Evolutionary conservation across 345 rosid genomes (phyloP).

Genomic region (Physaria fendleri): DNA sequence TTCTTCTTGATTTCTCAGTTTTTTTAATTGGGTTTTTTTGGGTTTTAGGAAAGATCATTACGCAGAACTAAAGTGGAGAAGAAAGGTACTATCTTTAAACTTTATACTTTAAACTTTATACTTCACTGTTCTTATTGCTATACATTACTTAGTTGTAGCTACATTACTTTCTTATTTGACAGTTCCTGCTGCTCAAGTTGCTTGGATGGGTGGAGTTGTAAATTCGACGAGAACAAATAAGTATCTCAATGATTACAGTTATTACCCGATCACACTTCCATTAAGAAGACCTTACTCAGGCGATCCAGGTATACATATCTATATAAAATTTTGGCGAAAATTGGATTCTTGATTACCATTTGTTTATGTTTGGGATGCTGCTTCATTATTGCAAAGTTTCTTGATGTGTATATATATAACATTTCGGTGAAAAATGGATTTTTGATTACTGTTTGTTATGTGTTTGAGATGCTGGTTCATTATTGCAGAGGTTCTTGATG

Average conservation of each 20-base stretch:
- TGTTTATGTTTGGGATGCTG: constrained; percentile 7
- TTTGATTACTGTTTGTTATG: neutral
- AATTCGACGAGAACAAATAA: constrained; percentile 38
- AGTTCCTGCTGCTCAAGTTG: constrained; percentile 30
- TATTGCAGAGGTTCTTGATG: constrained; percentile 59
- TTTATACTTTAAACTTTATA: neutral
- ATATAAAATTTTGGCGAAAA: neutral
- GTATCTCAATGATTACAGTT: constrained; percentile 40
- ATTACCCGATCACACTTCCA: constrained; percentile 78
- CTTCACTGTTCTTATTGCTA: neutral
- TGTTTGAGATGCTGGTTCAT: constrained; percentile 16
- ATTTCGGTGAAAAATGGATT: neutral
- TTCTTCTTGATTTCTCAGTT: neutral
- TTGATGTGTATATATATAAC: constrained; percentile 32
- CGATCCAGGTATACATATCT: constrained; percentile 71
- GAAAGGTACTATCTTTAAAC: constrained; percentile 22
- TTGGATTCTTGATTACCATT: neutral
- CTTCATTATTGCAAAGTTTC: constrained; percentile 44
- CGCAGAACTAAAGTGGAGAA: constrained; percentile 25
- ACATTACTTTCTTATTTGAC: neutral
- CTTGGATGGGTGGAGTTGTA: constrained; percentile 34
- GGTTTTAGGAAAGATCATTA: constrained; percentile 28
- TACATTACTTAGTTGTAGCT: neutral
- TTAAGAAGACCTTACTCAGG: constrained; percentile 74
- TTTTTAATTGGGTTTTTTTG: neutral